Percentiles rank a stretch among this genome's conserved stretches.
phyloP scores from a whole-genome alignment of 176 grass and related monocot genomes.

The Cenchrus fungigraminus region DNA sequence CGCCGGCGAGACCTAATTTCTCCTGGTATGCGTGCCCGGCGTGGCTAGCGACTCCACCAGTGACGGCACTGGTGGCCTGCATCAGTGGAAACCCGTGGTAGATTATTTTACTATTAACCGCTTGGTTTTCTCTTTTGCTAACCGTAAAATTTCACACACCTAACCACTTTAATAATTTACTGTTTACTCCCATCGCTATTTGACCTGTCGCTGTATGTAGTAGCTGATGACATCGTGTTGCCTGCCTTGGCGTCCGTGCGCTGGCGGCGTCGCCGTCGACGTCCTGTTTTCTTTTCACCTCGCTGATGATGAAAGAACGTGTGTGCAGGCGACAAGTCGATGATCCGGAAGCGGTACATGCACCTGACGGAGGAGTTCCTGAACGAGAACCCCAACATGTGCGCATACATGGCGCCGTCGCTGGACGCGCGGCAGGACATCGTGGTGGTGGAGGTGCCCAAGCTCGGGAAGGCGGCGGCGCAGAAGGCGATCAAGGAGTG shows the following conservation, averaged over 20 bases:
- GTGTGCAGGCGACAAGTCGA: conserved; percentile 84
- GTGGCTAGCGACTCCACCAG: too few relatives aligned
- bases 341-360: conserved; percentile 93
- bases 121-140: too few relatives aligned
- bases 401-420: conserved; percentile 86
- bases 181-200: background rate
- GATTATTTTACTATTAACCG: too few relatives aligned
- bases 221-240: background rate
- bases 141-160: too few relatives aligned
- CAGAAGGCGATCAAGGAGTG: conserved; percentile 93
- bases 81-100: too few relatives aligned
- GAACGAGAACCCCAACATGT: conserved; percentile 69
- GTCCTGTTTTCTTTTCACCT: too few relatives aligned
- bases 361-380: conserved; percentile 81
- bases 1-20: too few relatives aligned
- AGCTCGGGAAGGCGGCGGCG: conserved; percentile 75
- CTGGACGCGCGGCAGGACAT: conserved; percentile 92
- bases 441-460: conserved; percentile 85
- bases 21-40: too few relatives aligned
- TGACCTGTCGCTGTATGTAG: background rate
- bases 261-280: background rate
- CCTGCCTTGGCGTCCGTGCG: background rate
- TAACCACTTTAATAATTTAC: too few relatives aligned
- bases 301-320: too few relatives aligned
- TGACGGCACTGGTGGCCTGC: too few relatives aligned